These are phyloP conservation scores for Mariannaea elegans DNA, from an alignment of 2,329 filamentous ascomycete genomes.

Conservation along the genomic window DNA sequence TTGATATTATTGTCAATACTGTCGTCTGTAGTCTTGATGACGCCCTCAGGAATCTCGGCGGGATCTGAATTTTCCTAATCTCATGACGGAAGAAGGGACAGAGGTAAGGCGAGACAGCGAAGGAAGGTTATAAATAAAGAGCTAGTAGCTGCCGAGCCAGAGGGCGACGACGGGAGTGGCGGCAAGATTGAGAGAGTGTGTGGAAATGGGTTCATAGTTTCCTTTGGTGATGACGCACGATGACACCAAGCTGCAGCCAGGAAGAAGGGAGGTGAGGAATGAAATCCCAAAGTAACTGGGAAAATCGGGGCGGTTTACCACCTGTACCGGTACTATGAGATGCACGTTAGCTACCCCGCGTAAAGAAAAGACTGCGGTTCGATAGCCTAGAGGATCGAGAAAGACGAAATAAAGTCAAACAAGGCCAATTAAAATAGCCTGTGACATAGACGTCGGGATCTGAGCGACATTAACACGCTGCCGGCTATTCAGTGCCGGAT, in stretches of 20 bases:
- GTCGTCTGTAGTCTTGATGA: constrained; percentile 40
- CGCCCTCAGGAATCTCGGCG: constrained; percentile 32
- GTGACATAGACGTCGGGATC: too few relatives aligned
- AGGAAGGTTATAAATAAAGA: not conserved
- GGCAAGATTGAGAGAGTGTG: not conserved
- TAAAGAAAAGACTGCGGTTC: too few relatives aligned
- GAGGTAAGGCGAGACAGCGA: not conserved
- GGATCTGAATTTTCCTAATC: constrained; percentile 27
- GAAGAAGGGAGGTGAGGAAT: not conserved
- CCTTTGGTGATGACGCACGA: not conserved
- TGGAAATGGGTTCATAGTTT: not conserved
- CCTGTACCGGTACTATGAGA: too few relatives aligned
- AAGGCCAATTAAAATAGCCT: too few relatives aligned
- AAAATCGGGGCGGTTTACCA: too few relatives aligned
- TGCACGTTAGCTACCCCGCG: too few relatives aligned
- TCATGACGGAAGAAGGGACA: constrained; percentile 35
- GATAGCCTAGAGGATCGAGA: too few relatives aligned
- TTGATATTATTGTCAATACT: not conserved
- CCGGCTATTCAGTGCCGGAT: too few relatives aligned
- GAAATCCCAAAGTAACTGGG: too few relatives aligned
- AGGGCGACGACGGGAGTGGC: not conserved
- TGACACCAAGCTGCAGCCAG: not conserved
- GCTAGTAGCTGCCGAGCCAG: too few relatives aligned
- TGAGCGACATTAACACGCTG: too few relatives aligned
- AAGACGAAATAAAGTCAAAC: too few relatives aligned